Base-by-base conservation (phyloP, 192 early-diverging fungal genomes). In the Rhizophlyctis rosea region DNA sequence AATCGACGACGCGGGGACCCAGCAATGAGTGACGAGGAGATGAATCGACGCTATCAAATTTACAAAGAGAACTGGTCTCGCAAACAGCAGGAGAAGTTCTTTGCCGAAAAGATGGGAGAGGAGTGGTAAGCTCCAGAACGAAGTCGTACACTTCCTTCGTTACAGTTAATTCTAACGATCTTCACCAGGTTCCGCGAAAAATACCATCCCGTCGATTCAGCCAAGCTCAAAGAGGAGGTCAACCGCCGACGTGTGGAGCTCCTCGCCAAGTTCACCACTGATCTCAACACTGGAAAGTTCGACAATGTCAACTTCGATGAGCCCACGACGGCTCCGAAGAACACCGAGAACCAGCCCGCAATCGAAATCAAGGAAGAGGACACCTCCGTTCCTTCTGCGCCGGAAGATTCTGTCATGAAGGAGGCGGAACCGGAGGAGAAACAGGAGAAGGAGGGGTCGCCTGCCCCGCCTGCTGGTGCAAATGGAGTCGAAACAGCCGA, bases 51-150 rank as follows among this genome's bases (percentile, higher is more conserved):
- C 39, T 98, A 91, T 67, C 83, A 84, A 36, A 77, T 79, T n/a
- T 98, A 98, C 76, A 88, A 87, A 58, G 89, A 93, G 61, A 82
- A 88, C 34, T 88, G 86, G 55, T 80, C 78, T 13, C 74, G 81
- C 52, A 81, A 83, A 32, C 85, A 88, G 47, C 75, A 88, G 59
- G 73, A 77, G 32, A 79, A 78, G 47, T 95, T 94, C 66, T 94
- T 90, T 72, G 74, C 79, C 0, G 72, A 71, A 21, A 88, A 96
- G 71, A 90, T 87, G 52, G 81, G 86, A 0, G 83, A 88, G 27
- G 92, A 92, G 60, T 98, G 95, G 95, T 82, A 60, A 29, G 71
- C 3, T 3, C 25, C 31, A 9, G 1, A n/a, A n/a, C n/a, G n/a
- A n/a, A n/a, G n/a, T n/a, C n/a, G 29, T 50, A 48, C 47, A 4